Conservation (phyloP, 2,329 filamentous ascomycete species). For the Penicillium psychrosexuale region DNA sequence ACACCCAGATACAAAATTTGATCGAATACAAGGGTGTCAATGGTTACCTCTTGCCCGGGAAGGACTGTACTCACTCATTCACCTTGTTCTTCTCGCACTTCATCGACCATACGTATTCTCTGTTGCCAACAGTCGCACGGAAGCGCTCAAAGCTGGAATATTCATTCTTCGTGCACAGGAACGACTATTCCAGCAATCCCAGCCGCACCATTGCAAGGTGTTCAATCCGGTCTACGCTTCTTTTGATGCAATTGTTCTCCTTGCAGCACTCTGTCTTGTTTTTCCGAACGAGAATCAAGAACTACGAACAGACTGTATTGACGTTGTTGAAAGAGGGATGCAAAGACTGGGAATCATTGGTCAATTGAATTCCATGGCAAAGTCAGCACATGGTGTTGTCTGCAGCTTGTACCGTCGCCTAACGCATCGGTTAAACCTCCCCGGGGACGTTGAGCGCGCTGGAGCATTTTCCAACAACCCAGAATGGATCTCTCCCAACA, state of each 20-base stretch:
- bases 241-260: conserved; percentile 21
- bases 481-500: neutral
- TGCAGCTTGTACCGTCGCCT: conserved; percentile 16
- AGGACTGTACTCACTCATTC: conserved; percentile 12
- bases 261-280: conserved; percentile 9
- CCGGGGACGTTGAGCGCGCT: neutral
- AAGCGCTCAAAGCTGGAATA: conserved; percentile 14
- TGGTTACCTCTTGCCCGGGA: conserved; percentile 19
- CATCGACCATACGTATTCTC: conserved; percentile 21
- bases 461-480: neutral
- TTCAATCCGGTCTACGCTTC: conserved; percentile 22
- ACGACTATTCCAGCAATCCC: conserved; percentile 13
- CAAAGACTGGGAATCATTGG: conserved; percentile 11
- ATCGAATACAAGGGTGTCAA: conserved; percentile 9
- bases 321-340: conserved; percentile 11
- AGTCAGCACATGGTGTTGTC: conserved; percentile 14
- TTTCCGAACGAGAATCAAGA: conserved; percentile 10
- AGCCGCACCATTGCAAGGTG: conserved; percentile 15
- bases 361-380: conserved; percentile 17
- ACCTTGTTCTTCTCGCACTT: conserved; percentile 19
- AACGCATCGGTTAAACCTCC: neutral
- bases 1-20: conserved; percentile 15
- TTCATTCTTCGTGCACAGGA: conserved; percentile 16
- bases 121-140: conserved; percentile 12
- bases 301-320: conserved; percentile 2